phyloP scores from a whole-genome alignment of 2,329 filamentous ascomycete species.

The Ophiostoma angusticollis region DNA sequence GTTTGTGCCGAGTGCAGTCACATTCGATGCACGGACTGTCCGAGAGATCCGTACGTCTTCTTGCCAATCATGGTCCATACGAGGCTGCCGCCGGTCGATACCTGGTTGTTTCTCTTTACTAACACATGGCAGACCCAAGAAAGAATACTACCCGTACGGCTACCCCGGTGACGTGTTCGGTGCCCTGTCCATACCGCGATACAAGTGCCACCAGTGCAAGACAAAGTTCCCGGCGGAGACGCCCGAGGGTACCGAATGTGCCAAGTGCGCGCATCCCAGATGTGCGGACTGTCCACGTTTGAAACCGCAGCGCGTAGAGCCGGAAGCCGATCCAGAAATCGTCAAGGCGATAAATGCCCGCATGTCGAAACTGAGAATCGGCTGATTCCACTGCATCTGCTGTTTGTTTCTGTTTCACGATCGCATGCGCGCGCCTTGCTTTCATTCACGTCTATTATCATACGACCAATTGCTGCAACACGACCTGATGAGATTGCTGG shows the following conservation, averaged over 20 bases:
- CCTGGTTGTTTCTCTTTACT: no score
- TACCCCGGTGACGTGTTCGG: slow-evolving; percentile 55
- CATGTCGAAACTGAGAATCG: slow-evolving; percentile 31
- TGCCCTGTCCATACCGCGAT: slow-evolving; percentile 36
- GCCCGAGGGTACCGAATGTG: slow-evolving; percentile 41
- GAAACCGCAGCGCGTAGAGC: slow-evolving; percentile 47
- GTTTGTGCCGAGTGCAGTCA: slow-evolving; percentile 59
- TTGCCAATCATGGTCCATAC: neutral
- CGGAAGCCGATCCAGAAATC: slow-evolving; percentile 47
- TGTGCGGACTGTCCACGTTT: slow-evolving; percentile 46
- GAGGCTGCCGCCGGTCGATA: no score
- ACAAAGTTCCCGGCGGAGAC: slow-evolving; percentile 40
- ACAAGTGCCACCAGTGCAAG: slow-evolving; percentile 51
- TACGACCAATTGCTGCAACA: neutral
- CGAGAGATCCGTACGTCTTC: slow-evolving; percentile 58
- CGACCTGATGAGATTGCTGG: neutral
- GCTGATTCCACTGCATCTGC: neutral
- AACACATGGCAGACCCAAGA: slow-evolving; percentile 40
- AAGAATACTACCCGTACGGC: slow-evolving; percentile 54
- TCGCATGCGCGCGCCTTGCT: neutral
- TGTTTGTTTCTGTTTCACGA: neutral
- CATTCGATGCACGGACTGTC: slow-evolving; percentile 65
- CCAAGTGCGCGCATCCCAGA: slow-evolving; percentile 46
- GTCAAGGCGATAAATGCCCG: slow-evolving; percentile 44
- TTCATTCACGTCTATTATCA: neutral